phyloP scores from a whole-genome alignment of 2,329 filamentous ascomycete genomes.

The Colletotrichum truncatum region DNA sequence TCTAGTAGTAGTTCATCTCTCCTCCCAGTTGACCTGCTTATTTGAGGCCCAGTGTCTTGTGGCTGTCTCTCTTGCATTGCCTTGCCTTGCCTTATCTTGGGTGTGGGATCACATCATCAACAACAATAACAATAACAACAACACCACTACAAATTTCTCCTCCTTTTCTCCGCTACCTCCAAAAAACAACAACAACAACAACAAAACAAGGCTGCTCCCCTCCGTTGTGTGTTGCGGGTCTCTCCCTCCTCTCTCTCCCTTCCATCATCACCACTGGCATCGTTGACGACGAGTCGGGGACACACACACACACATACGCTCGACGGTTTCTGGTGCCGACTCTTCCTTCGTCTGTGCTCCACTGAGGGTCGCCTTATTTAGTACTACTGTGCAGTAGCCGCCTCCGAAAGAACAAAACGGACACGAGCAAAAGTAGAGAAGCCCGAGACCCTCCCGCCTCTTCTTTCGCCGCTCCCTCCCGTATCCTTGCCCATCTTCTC shows the following conservation, averaged over 20 bases:
- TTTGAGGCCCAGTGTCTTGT: not conserved
- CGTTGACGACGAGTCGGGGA: no score
- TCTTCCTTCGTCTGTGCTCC: conserved; percentile 10
- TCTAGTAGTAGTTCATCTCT: not conserved
- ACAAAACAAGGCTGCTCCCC: no score
- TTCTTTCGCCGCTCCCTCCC: no score
- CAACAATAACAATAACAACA: not conserved
- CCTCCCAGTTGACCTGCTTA: not conserved
- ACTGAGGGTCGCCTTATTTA: conserved; percentile 11
- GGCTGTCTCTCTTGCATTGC: not conserved
- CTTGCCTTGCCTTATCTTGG: conserved; percentile 12
- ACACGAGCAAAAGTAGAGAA: not conserved
- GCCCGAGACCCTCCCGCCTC: no score
- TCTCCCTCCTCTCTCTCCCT: no score
- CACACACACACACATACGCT: no score
- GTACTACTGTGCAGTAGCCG: not conserved
- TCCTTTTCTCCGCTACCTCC: not conserved
- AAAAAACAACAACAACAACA: not conserved
- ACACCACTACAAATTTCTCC: not conserved
- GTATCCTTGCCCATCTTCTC: not conserved
- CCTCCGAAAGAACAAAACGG: not conserved
- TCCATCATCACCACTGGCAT: no score
- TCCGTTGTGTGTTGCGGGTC: no score
- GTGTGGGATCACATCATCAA: not conserved
- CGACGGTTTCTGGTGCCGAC: not conserved